phyloP scores from a whole-genome alignment of 306 rosid species.

The Rosa multiflora region DNA sequence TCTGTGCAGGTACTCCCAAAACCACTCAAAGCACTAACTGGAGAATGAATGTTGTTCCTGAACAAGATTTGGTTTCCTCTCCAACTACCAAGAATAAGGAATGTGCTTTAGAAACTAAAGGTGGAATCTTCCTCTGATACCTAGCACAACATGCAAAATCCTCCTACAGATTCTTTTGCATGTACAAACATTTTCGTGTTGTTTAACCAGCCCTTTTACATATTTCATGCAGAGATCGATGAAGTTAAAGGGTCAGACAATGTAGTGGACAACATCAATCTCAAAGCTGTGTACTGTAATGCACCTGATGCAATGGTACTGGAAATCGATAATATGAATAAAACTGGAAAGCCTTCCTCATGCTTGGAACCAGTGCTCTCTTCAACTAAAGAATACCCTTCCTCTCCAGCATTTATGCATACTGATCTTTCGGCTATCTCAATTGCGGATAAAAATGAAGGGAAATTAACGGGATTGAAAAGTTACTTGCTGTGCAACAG shows the following conservation, averaged over 20 bases:
- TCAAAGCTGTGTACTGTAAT: slow-evolving; percentile 10
- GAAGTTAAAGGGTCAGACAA: slow-evolving; percentile 23
- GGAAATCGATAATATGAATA: slow-evolving; percentile 16
- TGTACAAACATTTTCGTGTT: background rate
- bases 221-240: slow-evolving; percentile 13
- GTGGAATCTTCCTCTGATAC: slow-evolving; percentile 10
- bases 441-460: slow-evolving; percentile 18
- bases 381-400: slow-evolving; percentile 14
- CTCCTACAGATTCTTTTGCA: background rate
- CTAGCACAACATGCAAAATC: background rate
- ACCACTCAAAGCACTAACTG: slow-evolving; percentile 14
- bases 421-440: slow-evolving; percentile 16
- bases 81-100: background rate
- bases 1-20: slow-evolving; percentile 33
- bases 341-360: slow-evolving; percentile 6
- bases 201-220: background rate
- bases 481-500: slow-evolving; percentile 42
- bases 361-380: background rate
- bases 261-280: slow-evolving; percentile 8
- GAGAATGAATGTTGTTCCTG: background rate
- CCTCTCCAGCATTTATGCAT: slow-evolving; percentile 12
- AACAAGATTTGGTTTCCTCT: slow-evolving; percentile 19
- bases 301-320: slow-evolving; percentile 9
- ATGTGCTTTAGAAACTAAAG: slow-evolving; percentile 11
- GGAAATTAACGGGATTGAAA: background rate